Conservation (phyloP, 2,329 filamentous ascomycete species). For the Fusarium sp. region DNA sequence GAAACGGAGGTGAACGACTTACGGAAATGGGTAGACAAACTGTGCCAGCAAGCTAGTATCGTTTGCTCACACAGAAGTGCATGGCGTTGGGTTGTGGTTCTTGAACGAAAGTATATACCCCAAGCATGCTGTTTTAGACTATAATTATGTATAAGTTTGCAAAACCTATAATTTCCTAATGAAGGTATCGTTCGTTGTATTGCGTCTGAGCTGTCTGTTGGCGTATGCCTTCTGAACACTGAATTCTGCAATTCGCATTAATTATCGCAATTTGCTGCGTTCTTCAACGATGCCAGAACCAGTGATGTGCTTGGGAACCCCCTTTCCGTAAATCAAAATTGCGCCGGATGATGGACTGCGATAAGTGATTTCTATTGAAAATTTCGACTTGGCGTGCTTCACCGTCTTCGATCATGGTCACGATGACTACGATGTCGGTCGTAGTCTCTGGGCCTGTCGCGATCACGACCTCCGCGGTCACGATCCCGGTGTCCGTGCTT, state of each 20-base stretch:
- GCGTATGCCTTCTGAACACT: neutral
- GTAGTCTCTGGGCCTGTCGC: slow-evolving; percentile 39
- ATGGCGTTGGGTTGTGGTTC: slow-evolving; percentile 29
- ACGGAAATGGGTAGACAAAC: slow-evolving; percentile 18
- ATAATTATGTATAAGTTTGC: slow-evolving; percentile 38
- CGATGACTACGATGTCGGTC: slow-evolving; percentile 44
- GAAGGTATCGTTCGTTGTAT: neutral
- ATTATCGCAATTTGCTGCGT: too few species aligned
- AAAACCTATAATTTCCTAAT: neutral
- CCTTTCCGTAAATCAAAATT: neutral
- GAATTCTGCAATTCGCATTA: neutral
- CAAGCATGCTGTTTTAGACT: slow-evolving; percentile 22
- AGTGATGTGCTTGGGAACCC: too few species aligned
- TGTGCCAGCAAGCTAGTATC: slow-evolving; percentile 29
- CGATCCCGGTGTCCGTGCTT: slow-evolving; percentile 50
- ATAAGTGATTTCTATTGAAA: neutral
- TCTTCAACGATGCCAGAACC: too few species aligned
- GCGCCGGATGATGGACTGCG: neutral
- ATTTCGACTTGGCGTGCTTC: slow-evolving; percentile 10
- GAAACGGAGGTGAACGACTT: slow-evolving; percentile 2
- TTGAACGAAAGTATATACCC: slow-evolving; percentile 35
- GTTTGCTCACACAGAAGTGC: slow-evolving; percentile 17
- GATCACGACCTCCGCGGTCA: slow-evolving; percentile 10
- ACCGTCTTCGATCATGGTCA: slow-evolving; percentile 44
- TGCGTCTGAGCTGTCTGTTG: neutral